phyloP scores from a whole-genome alignment of 495 filamentous ascomycete species.

The Bryoglossum gracile region DNA sequence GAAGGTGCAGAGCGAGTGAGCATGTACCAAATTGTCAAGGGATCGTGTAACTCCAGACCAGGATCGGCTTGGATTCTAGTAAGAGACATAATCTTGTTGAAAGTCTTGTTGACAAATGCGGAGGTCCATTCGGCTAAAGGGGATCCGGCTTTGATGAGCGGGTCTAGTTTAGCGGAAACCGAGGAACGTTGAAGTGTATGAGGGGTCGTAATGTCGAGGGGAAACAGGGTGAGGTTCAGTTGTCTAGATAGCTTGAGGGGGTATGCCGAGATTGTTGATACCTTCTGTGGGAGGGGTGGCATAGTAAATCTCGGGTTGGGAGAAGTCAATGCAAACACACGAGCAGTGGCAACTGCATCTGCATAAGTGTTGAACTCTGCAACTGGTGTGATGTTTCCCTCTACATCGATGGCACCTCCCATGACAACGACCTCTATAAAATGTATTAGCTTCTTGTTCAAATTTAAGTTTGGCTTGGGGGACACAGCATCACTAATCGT shows the following conservation, averaged over 20 bases:
- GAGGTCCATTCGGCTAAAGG: constrained; percentile 79
- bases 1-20: constrained; percentile 46
- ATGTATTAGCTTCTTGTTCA: too few relatives aligned
- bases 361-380: constrained; percentile 84
- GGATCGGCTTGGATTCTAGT: constrained; percentile 46
- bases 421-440: constrained; percentile 89
- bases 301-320: constrained; percentile 60
- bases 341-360: constrained; percentile 75
- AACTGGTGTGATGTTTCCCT: constrained; percentile 74
- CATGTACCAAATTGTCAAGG: constrained; percentile 81
- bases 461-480: too few relatives aligned
- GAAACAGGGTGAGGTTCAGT: constrained; percentile 74
- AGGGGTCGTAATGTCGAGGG: constrained; percentile 78
- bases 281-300: constrained; percentile 48
- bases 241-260: constrained; percentile 54
- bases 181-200: constrained; percentile 58
- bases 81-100: constrained; percentile 62
- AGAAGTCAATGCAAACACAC: constrained; percentile 85
- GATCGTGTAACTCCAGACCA: constrained; percentile 76
- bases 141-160: constrained; percentile 46
- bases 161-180: constrained; percentile 48
- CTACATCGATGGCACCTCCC: constrained; percentile 75
- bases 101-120: constrained; percentile 71
- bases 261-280: constrained; percentile 52
- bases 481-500: too few relatives aligned